Conservation (phyloP, 768 basidiomycete species). For the Fibroporia radiculosa region DNA sequence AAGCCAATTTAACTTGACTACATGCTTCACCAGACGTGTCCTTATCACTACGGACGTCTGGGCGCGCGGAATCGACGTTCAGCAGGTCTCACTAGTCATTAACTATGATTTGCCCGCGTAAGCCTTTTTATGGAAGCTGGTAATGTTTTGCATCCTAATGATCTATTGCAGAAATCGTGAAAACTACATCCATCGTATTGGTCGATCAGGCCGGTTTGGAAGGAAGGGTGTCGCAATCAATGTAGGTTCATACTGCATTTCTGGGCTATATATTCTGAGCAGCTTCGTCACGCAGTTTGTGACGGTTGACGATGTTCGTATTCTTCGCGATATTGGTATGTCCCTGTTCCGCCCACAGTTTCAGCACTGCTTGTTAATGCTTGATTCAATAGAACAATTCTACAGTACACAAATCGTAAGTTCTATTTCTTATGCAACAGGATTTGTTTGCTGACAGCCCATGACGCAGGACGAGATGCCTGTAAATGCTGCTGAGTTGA, state of each 20-base stretch:
- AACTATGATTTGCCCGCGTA: slow-evolving; percentile 95
- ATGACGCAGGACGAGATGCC: slow-evolving; percentile 89
- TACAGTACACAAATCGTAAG: slow-evolving; percentile 90
- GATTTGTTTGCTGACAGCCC: slow-evolving; percentile 15
- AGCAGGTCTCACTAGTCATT: slow-evolving; percentile 95
- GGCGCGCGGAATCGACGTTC: slow-evolving; percentile 98
- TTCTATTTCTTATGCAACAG: slow-evolving; percentile 6
- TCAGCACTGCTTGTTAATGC: neutral
- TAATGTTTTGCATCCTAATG: neutral
- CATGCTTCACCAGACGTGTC: slow-evolving; percentile 54
- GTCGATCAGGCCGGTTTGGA: slow-evolving; percentile 97
- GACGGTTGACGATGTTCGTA: slow-evolving; percentile 92
- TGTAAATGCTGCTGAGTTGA: slow-evolving; percentile 94
- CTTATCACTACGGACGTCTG: slow-evolving; percentile 95
- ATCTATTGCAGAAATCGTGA: slow-evolving; percentile 68
- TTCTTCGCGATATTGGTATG: slow-evolving; percentile 93
- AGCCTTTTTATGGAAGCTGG: slow-evolving; percentile 23
- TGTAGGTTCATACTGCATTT: slow-evolving; percentile 37
- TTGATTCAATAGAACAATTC: slow-evolving; percentile 89
- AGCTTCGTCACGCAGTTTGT: slow-evolving; percentile 54
- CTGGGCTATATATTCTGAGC: neutral
- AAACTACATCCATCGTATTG: slow-evolving; percentile 99
- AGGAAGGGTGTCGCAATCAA: slow-evolving; percentile 99
- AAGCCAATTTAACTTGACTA: neutral
- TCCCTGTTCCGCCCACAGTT: slow-evolving; percentile 1